Base-by-base conservation (phyloP, 345 rosid genomes). In the Heritiera littoralis region DNA sequence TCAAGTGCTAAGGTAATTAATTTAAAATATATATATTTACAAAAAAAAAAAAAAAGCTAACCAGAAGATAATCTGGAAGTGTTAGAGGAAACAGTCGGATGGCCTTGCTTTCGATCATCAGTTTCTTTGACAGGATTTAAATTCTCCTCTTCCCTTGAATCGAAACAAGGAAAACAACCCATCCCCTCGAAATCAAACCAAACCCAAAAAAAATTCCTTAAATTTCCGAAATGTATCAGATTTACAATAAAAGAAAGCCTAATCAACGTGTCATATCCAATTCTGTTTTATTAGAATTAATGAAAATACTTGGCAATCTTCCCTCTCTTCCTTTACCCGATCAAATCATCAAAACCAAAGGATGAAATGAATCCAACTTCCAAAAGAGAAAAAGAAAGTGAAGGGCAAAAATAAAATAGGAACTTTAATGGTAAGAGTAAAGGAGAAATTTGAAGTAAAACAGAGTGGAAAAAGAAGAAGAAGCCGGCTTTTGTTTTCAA, bases 81-180 rank as follows among this genome's bases (percentile, higher is more conserved):
- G 82, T 87, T 89, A 74, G 91, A 82, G 55, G 98, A 77, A 15
- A 84, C 86, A 48, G 86, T 77, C 3, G 90, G 86, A 61, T 85
- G 86, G 61, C 79, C 78, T 65, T 80, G 92, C 63, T 85, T 90
- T 59, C 85, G 91, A 88, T 75, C 87, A 83, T 88, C 88, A 54
- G 89, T 80, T 72, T 87, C 89, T 55, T 84, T 89, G 14, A 81
- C 89, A 23, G 88, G 91, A 86, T 92, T 92, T 84, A 93, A 81
- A 86, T 78, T 88, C 89, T 92, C 93, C 43, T 87, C 99, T 78
- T 93, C 92, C 89, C 85, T 91, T 28, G 98, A 93, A 87, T 91
- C 97, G 74, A 92, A 95, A 85, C 95, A 93, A 55, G 99, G 85
- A 86, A 95, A 95, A 84, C 99, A 95, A 78, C 98, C 98, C 99